Evolutionary conservation across 345 rosid species (phyloP), one percentile per base, ranked within the genome.

Genomic region (Populus deltoides): DNA sequence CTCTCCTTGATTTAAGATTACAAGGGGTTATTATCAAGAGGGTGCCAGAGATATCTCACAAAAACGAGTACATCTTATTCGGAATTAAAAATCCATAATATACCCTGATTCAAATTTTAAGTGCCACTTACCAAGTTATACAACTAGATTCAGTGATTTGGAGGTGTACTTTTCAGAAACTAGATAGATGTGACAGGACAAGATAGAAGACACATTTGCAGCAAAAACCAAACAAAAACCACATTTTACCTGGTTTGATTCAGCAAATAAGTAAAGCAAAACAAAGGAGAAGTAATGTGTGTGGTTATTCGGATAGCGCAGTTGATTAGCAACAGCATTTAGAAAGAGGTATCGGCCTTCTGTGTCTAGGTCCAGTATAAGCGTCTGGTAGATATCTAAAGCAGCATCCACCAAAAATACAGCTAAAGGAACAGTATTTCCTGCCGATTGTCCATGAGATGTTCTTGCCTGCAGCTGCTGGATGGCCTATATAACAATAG

Each of bases 261-360:
- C 92, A 0, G 91, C 90, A 80, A 91, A 97, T 22, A 97, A 85
- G 85, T 86, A 88, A 7, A 97, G 97, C 77, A 97, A 88, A 81
- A 94, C 89, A 83, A 91, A 97, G 47, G 99, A 97, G 86, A 94
- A 97, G 87, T 94, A 94, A 79, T 97, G 98, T 3, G 99, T 97
- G 69, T 94, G 99, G 83, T 94, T 97, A 86, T 97, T 97, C 3
- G 99, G 98, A 82, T 97, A 97, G 53, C 99, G 97, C 49, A 97
- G 91, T 86, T 97, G 99, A 78, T 97, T 94, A 7, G 99, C 96
- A 29, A 93, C 88, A 47, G 99, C 98, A 83, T 97, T 92, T 8
- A 97, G 87, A 82, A 97, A 90, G 68, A 97, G 91, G 75, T 97
- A 97, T 78, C 98, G 92, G n/a, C 99, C 99, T 82, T 97, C 99